Base-by-base conservation (phyloP, 1,284 basidiomycete genomes). In the Tylopilus sp. region DNA sequence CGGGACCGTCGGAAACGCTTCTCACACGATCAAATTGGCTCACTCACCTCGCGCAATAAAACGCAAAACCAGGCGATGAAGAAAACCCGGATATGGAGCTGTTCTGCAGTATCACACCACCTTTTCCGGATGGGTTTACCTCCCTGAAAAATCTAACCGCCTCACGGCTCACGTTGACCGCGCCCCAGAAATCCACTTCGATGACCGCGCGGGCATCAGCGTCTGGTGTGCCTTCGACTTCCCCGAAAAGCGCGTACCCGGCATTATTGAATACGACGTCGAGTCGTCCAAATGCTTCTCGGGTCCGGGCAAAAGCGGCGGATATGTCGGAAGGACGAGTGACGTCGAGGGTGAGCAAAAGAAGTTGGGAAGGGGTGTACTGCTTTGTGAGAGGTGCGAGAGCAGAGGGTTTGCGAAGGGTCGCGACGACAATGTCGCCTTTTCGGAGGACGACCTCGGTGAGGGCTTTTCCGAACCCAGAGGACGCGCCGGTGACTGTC, bases 401-500 rank as follows among this genome's bases (percentile, higher is more conserved):
- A 1, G 53, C 57, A 6, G 60, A 35, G 1, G 70, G 67, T 5
- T 56, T 65, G 11, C 71, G 64, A 6, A 70, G 61, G 1, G 69
- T 72, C 4, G 70, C 67, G 31, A 70, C 63, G 13, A 61, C 71
- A 40, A 64, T 63, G 39, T 72, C 68, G 4, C 67, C 70, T 37
- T 65, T 57, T 19, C 46, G 53, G n/a, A 72, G 64, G 37, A 62
- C 59, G 5, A 58, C 52, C 37, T 72, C 61, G 1, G 63, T 57
- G 53, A 70, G 58, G 7, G 51, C 45, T 26, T 58, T 63, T 10
- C 72, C 70, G 37, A 74, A 63, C 1, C 70, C 70, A 2, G 69
- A 67, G 3, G 72, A 72, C 0, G 70, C 54, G 4, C 71, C 68
- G 10, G 70, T 71, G 44, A 71, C 69, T 70, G 46, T 33, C 10